Conservation (phyloP, 176 grass and related monocot species). For the Oropetium thomaeum region DNA sequence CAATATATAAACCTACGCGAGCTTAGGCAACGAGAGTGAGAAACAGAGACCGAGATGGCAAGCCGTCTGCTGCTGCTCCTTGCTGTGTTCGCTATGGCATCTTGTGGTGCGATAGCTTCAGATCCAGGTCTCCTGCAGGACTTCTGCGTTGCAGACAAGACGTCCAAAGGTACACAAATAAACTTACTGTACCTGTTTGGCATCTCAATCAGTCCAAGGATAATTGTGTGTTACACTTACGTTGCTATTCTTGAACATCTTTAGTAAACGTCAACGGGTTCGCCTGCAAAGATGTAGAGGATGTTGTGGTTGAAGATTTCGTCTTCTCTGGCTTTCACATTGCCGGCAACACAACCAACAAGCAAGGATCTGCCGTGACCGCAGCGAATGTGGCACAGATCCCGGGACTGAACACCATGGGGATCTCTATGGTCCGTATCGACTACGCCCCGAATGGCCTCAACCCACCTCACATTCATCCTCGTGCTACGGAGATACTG, state of each 20-base stretch:
- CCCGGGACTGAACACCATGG: constrained; percentile 36
- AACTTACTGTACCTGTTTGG: neutral
- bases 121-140: neutral
- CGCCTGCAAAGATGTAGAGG: constrained; percentile 11
- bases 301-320: constrained; percentile 28
- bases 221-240: neutral
- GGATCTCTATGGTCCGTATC: constrained; percentile 23
- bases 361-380: constrained; percentile 22
- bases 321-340: neutral
- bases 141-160: neutral
- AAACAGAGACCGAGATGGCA: neutral
- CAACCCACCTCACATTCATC: constrained; percentile 48
- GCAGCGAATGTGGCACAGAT: constrained; percentile 27
- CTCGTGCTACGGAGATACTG: constrained; percentile 33
- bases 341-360: constrained; percentile 34
- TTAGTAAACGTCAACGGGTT: neutral
- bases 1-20: neutral
- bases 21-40: too few species aligned
- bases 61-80: neutral
- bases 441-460: constrained; percentile 38
- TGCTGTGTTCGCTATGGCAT: neutral
- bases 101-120: neutral
- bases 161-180: neutral
- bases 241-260: neutral
- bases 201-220: neutral